A percentile compares a stretch with the other conserved stretches of the same genome.
Evolutionary conservation across 116 monocot genomes (phyloP).

Genomic region (Posidonia oceanica): DNA sequence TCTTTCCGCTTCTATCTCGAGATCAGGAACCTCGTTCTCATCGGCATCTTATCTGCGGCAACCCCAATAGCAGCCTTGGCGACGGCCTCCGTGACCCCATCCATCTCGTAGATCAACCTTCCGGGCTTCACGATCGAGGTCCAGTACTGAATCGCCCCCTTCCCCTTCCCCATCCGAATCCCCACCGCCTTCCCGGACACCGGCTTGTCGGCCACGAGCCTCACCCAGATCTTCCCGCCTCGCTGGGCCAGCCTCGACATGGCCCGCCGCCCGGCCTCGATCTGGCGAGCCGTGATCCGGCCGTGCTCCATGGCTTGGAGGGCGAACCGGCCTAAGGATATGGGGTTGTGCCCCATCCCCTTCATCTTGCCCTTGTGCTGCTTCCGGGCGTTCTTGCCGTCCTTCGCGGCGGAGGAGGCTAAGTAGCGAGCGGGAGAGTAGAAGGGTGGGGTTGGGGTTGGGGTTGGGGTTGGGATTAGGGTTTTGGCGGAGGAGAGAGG

Average conservation of each 20-base stretch:
- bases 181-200: conserved; percentile 17
- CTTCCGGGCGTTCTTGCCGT: conserved; percentile 20
- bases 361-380: conserved; percentile 16
- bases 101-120: conserved; percentile 17
- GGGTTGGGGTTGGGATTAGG: not conserved
- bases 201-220: conserved; percentile 14
- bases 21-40: conserved; percentile 7
- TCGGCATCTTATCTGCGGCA: conserved; percentile 18
- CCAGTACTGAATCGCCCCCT: conserved; percentile 21
- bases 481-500: conserved; percentile 6
- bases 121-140: conserved; percentile 17
- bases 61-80: conserved; percentile 12
- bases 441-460: conserved; percentile 4
- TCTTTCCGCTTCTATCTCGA: not conserved
- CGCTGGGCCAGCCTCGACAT: conserved; percentile 18
- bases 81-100: conserved; percentile 13
- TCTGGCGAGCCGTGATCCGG: conserved; percentile 14
- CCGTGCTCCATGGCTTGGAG: conserved; percentile 16
- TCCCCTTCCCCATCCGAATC: conserved; percentile 22
- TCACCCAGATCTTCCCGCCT: conserved; percentile 22
- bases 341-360: conserved; percentile 9
- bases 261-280: conserved; percentile 18
- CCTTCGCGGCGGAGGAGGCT: conserved; percentile 17
- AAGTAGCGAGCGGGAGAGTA: conserved; percentile 10
- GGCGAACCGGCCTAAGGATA: conserved; percentile 13